Percentiles rank a stretch among this genome's conserved stretches.
These are phyloP conservation scores for Dalbergia cochinchinensis DNA, from an alignment of 306 rosid species.

Conservation along the genomic window DNA sequence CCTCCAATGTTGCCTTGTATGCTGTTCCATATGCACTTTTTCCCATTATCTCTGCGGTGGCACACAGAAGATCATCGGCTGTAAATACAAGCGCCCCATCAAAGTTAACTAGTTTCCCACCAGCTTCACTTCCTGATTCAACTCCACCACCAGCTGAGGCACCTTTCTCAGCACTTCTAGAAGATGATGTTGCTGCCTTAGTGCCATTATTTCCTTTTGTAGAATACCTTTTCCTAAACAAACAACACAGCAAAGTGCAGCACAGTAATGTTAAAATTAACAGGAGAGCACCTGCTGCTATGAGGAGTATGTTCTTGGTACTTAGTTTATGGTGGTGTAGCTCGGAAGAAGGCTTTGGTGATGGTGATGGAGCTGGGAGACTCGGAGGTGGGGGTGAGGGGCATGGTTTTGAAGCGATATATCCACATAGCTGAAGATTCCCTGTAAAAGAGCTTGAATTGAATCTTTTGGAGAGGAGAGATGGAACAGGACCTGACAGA, in stretches of 20 bases:
- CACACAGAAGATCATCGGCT: constrained; percentile 88
- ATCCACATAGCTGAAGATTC: constrained; percentile 84
- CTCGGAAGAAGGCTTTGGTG: constrained; percentile 27
- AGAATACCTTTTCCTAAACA: constrained; percentile 68
- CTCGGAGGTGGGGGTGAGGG: constrained; percentile 62
- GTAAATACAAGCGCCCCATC: constrained; percentile 90
- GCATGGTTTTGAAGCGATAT: constrained; percentile 63
- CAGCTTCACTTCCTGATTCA: constrained; percentile 78
- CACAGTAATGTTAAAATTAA: constrained; percentile 71
- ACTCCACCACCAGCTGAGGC: constrained; percentile 53
- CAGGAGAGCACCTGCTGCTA: constrained; percentile 80
- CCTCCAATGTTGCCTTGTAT: constrained; percentile 85
- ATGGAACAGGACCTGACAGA: constrained; percentile 84
- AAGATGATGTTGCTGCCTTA: constrained; percentile 40
- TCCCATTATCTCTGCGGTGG: constrained; percentile 94
- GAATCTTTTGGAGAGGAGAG: constrained; percentile 72
- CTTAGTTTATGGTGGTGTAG: constrained; percentile 61
- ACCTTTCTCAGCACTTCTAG: constrained; percentile 62
- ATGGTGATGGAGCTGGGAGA: constrained; percentile 64
- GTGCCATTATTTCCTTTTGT: constrained; percentile 56
- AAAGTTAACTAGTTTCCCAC: constrained; percentile 76
- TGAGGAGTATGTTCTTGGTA: constrained; percentile 81
- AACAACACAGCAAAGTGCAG: constrained; percentile 73
- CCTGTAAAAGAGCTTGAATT: constrained; percentile 84
- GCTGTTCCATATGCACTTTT: constrained; percentile 91